phyloP scores from a whole-genome alignment of 2,329 filamentous ascomycete species.

The Venturia asperata region DNA sequence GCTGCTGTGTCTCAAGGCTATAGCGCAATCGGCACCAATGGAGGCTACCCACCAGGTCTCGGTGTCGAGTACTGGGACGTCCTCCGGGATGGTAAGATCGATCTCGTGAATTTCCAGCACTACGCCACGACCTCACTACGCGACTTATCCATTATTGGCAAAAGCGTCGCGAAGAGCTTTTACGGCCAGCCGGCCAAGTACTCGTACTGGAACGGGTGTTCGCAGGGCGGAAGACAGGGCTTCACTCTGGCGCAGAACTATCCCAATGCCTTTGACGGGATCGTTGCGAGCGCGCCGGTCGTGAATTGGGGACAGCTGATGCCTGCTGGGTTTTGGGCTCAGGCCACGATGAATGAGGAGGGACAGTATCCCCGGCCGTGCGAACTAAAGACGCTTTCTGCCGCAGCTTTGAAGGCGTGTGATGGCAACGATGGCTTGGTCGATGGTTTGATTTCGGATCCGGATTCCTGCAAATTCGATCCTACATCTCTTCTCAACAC shows the following conservation, averaged over 20 bases:
- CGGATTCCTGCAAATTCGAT: slow-evolving; percentile 25
- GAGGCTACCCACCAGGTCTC: slow-evolving; percentile 24
- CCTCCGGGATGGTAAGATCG: slow-evolving; percentile 25
- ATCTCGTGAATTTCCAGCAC: slow-evolving; percentile 32
- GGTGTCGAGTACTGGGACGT: slow-evolving; percentile 19
- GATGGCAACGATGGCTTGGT: slow-evolving; percentile 27
- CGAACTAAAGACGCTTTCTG: slow-evolving; percentile 25
- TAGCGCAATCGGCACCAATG: slow-evolving; percentile 30
- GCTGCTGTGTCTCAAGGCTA: slow-evolving; percentile 28
- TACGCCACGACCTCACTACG: slow-evolving; percentile 33
- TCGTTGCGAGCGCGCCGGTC: slow-evolving; percentile 27
- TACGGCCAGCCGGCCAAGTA: slow-evolving; percentile 30
- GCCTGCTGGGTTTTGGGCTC: slow-evolving; percentile 16
- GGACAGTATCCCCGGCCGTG: slow-evolving; percentile 21
- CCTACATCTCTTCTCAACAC: slow-evolving; percentile 21
- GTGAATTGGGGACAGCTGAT: slow-evolving; percentile 25
- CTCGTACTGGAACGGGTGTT: slow-evolving; percentile 34
- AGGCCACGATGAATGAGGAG: slow-evolving; percentile 24
- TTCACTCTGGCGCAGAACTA: slow-evolving; percentile 29
- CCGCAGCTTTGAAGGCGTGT: slow-evolving; percentile 24
- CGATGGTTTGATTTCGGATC: slow-evolving; percentile 29
- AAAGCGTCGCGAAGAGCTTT: slow-evolving; percentile 29
- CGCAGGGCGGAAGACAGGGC: slow-evolving; percentile 30
- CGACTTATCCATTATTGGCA: slow-evolving; percentile 32
- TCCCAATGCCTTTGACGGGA: slow-evolving; percentile 28